Base-by-base conservation (phyloP, 2,329 filamentous ascomycete genomes). In the Colletotrichum sp. region DNA sequence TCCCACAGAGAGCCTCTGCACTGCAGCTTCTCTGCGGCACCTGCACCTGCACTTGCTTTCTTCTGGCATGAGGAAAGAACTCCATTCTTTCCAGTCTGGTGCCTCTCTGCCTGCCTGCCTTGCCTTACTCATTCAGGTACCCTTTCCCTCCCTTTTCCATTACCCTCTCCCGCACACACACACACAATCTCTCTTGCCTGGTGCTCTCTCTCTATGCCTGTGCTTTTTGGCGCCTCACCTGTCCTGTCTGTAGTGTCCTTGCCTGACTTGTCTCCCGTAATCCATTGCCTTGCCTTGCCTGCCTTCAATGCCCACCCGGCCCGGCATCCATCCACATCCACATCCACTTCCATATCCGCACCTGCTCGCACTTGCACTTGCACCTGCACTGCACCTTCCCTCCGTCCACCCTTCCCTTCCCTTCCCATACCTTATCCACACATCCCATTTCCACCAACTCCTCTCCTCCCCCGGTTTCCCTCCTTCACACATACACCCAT, bases 391-490 rank as follows among this genome's bases (percentile, higher is more conserved):
- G 43, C 43, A 52, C 58, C 64, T 64, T 36, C 64, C n/a, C 28
- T 32, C 58, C 30, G n/a, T 34, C 58, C 28, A 32, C 28, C 30
- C 58, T 61, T 34, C 43, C 43, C 43, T 71, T 60, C 71, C 62
- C 56, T 66, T 43, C 34, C 66, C 58, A 36, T 25, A 30, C 52
- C 56, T 62, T 56, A 77, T 72, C 67, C 67, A 74, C 75, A 76
- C 28, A 36, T 72, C 75, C 73, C 66, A 76, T 74, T 66, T 76
- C 62, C 66, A 52, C 68, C 52, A 66, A 34, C 15, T 48, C 72
- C 74, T 69, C 58, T 52, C 64, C 34, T 67, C 71, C 73, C 67
- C 71, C 73, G 52, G 67, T 39, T 68, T 71, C 66, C 30, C 72
- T 75, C 52, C 58, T 56, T 68, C 70, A 22, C 30, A 69, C 70